Evolutionary conservation across 2,329 filamentous ascomycete genomes (phyloP).

Genomic region (Pseudogymnoascus sp.): DNA sequence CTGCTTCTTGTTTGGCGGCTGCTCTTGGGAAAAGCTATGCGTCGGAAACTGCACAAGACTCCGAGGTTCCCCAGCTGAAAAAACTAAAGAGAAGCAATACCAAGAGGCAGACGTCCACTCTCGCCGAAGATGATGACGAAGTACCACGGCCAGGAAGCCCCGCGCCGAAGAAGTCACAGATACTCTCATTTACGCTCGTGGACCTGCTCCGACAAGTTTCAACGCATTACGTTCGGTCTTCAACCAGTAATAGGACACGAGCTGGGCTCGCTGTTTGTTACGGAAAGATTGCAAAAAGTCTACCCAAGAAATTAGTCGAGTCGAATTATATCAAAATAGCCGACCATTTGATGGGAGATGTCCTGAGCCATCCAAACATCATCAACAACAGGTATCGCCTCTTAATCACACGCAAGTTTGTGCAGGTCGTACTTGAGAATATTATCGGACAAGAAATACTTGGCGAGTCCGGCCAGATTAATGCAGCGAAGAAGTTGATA

Average conservation of each 20-base stretch:
- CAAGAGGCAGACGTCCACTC: conserved; percentile 39
- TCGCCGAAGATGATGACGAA: conserved; percentile 68
- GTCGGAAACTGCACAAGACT: conserved; percentile 44
- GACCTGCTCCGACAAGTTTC: conserved; percentile 77
- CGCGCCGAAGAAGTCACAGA: conserved; percentile 63
- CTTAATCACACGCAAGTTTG: conserved; percentile 74
- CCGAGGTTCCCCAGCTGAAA: conserved; percentile 50
- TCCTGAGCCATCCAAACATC: conserved; percentile 69
- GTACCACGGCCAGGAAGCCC: conserved; percentile 63
- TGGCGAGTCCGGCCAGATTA: conserved; percentile 80
- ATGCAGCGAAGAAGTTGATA: conserved; percentile 71
- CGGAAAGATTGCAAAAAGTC: conserved; percentile 65
- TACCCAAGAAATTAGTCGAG: conserved; percentile 80
- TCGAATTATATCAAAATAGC: conserved; percentile 74
- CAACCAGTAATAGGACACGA: conserved; percentile 71
- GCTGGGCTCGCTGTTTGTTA: conserved; percentile 85
- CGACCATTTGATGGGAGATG: conserved; percentile 69
- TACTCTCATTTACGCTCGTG: conserved; percentile 64
- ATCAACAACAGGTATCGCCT: conserved; percentile 80
- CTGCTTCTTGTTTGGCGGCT: conserved; percentile 75
- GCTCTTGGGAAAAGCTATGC: conserved; percentile 76
- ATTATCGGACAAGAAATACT: conserved; percentile 74
- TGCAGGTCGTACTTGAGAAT: conserved; percentile 76
- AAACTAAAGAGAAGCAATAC: conserved; percentile 67
- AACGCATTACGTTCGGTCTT: conserved; percentile 67